Percentiles rank a stretch among this genome's conserved stretches.
These are phyloP conservation scores for Naganishia kalamii DNA, from an alignment of 768 basidiomycete species.

Conservation along the genomic window DNA sequence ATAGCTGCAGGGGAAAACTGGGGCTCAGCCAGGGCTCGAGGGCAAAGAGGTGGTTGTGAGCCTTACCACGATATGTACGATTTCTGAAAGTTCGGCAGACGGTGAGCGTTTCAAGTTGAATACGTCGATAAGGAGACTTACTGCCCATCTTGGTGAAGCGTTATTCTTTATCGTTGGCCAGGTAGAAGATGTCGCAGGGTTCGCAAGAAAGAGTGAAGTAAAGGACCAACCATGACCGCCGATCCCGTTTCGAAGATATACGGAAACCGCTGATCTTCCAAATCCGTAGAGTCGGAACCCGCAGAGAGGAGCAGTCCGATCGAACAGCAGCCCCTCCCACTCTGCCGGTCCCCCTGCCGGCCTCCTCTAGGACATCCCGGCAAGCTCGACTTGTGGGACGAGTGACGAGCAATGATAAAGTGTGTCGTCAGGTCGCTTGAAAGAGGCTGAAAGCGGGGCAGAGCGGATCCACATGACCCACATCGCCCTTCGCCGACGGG, in stretches of 20 bases:
- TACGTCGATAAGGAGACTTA: background rate
- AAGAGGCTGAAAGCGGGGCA: background rate
- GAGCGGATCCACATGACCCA: background rate
- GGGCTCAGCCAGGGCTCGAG: background rate
- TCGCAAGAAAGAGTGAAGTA: background rate
- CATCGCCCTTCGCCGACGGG: background rate
- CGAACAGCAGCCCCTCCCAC: too few relatives aligned
- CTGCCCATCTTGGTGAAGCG: constrained; percentile 5
- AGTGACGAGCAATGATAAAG: too few relatives aligned
- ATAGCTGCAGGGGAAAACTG: background rate
- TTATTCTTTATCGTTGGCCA: background rate
- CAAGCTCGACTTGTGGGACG: too few relatives aligned
- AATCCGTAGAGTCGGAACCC: too few relatives aligned
- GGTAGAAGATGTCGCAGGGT: background rate
- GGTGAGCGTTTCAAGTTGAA: too few relatives aligned
- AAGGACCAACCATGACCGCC: too few relatives aligned
- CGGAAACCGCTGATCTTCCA: too few relatives aligned
- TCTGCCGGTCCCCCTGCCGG: too few relatives aligned
- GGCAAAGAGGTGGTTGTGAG: background rate
- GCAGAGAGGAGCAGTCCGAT: too few relatives aligned
- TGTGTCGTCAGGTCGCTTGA: too few relatives aligned
- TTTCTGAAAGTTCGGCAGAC: constrained; percentile 1
- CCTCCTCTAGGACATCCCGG: too few relatives aligned
- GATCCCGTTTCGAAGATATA: too few relatives aligned
- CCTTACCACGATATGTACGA: constrained; percentile 22